These are phyloP conservation scores for Cystobasidium ongulense DNA, from an alignment of 768 basidiomycete species.

Conservation along the genomic window DNA sequence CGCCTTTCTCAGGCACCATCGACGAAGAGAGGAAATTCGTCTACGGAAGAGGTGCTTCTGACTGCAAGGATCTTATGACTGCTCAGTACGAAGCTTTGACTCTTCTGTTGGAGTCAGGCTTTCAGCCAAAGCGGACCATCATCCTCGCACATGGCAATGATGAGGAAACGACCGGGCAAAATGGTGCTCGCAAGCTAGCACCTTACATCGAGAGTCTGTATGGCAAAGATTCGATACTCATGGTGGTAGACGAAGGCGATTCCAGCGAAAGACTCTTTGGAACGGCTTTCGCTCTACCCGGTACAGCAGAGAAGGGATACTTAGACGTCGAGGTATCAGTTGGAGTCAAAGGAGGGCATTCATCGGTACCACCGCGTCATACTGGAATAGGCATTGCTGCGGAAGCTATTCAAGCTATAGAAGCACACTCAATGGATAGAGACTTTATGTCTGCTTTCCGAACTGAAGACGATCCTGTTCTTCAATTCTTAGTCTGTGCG, in stretches of 20 bases:
- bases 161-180: background rate
- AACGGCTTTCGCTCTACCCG: constrained; percentile 9
- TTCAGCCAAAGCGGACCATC: constrained; percentile 6
- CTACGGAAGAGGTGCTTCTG: background rate
- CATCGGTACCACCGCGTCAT: constrained; percentile 21
- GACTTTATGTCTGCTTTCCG: background rate
- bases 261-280: background rate
- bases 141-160: constrained; percentile 24
- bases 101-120: background rate
- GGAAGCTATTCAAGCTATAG: constrained; percentile 3
- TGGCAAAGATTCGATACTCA: constrained; percentile 24
- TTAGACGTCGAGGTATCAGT: constrained; percentile 3
- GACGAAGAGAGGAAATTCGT: constrained; percentile 21
- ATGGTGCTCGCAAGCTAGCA: constrained; percentile 13
- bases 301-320: constrained; percentile 23
- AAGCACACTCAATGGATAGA: background rate
- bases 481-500: constrained; percentile 18
- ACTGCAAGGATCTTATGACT: constrained; percentile 13
- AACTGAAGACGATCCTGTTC: constrained; percentile 6
- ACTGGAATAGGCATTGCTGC: constrained; percentile 25
- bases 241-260: constrained; percentile 27
- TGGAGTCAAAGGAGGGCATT: constrained; percentile 17
- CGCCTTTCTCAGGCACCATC: constrained; percentile 17
- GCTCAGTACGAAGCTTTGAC: constrained; percentile 28
- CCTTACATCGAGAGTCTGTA: background rate